phyloP scores from a whole-genome alignment of 768 basidiomycete genomes.

The Lactarius evosmus region DNA sequence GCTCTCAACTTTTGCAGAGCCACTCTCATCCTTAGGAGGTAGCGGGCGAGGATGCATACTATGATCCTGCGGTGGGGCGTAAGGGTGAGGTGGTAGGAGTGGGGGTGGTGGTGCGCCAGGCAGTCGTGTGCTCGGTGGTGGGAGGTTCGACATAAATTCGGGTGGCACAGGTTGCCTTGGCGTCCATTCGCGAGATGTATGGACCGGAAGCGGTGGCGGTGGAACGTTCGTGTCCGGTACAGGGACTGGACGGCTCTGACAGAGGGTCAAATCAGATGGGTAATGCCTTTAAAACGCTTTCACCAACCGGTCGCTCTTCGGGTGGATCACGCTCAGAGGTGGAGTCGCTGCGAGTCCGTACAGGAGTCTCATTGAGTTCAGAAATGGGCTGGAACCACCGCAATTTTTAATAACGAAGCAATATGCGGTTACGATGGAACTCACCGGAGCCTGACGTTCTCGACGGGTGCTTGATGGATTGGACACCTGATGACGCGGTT shows the following conservation, averaged over 20 bases:
- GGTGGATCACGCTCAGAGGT: not conserved
- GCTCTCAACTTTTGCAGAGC: not conserved
- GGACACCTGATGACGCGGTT: constrained; percentile 8
- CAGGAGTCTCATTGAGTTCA: not conserved
- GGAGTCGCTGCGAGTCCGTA: not conserved
- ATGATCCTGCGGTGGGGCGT: not conserved
- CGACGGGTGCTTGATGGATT: constrained; percentile 4
- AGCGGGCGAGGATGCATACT: not conserved
- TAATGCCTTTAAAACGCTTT: not conserved
- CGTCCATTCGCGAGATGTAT: constrained; percentile 11
- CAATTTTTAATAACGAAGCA: not conserved
- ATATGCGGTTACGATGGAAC: not conserved
- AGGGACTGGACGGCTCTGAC: constrained; percentile 12
- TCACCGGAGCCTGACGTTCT: constrained; percentile 16
- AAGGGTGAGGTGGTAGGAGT: not conserved
- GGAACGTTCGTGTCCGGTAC: not conserved
- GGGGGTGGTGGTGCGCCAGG: constrained; percentile 24
- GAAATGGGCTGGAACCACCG: not conserved
- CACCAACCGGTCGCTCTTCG: constrained; percentile 14
- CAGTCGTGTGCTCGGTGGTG: constrained; percentile 20
- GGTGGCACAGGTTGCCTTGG: constrained; percentile 10
- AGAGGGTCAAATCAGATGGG: not conserved
- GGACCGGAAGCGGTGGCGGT: not conserved
- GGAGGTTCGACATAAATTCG: constrained; percentile 17
- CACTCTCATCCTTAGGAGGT: constrained; percentile 7